A percentile compares a stretch with the other conserved stretches of the same genome.
These are phyloP conservation scores for Talaromyces trachyspermus DNA, from an alignment of 495 filamentous ascomycete species.

Conservation along the genomic window DNA sequence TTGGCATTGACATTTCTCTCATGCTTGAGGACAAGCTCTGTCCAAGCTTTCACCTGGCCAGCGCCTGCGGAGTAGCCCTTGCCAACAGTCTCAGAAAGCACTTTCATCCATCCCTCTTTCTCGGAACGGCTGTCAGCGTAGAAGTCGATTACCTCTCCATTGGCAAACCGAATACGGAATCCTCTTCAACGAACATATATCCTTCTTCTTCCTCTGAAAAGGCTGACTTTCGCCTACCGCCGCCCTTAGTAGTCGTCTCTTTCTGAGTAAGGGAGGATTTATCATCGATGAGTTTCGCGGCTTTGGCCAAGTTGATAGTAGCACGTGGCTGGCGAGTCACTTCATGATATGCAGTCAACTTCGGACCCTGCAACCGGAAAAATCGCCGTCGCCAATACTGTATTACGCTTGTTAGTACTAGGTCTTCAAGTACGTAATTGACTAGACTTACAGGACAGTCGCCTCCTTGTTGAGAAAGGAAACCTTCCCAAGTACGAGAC, in stretches of 20 bases:
- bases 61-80: slow-evolving; percentile 44
- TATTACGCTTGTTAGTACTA: slow-evolving; percentile 7
- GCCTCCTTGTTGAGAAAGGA: slow-evolving; percentile 90
- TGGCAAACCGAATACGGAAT: slow-evolving; percentile 98
- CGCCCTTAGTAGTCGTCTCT: slow-evolving; percentile 64
- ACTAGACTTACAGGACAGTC: slow-evolving; percentile 82
- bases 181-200: slow-evolving; percentile 99
- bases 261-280: slow-evolving; percentile 72
- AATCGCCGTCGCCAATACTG: slow-evolving; percentile 97
- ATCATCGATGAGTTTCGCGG: slow-evolving; percentile 89
- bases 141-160: slow-evolving; percentile 97
- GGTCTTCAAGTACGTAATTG: neutral
- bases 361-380: slow-evolving; percentile 87
- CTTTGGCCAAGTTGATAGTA: slow-evolving; percentile 93
- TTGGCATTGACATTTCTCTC: slow-evolving; percentile 31
- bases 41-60: slow-evolving; percentile 57
- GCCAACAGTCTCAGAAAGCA: slow-evolving; percentile 77
- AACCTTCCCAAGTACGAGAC: slow-evolving; percentile 72
- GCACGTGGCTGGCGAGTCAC: slow-evolving; percentile 89
- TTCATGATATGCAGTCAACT: slow-evolving; percentile 94
- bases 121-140: slow-evolving; percentile 81
- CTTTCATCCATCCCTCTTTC: slow-evolving; percentile 93
- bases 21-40: slow-evolving; percentile 66
- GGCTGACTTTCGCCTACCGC: slow-evolving; percentile 79
- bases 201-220: slow-evolving; percentile 98